phyloP scores from a whole-genome alignment of 2,329 filamentous ascomycete species.

The Calonectria honghensis region DNA sequence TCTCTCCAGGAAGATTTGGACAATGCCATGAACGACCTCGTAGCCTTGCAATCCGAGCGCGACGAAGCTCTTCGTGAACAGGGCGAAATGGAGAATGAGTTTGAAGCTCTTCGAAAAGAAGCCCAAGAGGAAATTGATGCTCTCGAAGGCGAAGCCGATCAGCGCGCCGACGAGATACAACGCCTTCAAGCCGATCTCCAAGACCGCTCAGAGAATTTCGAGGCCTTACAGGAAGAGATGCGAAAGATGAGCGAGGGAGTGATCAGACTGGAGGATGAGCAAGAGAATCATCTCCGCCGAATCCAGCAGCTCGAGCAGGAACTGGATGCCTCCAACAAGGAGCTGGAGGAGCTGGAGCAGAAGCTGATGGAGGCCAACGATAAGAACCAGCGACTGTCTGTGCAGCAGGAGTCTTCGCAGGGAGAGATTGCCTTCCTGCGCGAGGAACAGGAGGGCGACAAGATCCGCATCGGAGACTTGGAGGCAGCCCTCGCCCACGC shows the following conservation, averaged over 20 bases:
- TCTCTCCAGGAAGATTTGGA: constrained; percentile 89
- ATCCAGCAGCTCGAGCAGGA: constrained; percentile 91
- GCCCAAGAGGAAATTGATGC: constrained; percentile 80
- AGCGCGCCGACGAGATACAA: constrained; percentile 82
- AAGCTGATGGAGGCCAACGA: constrained; percentile 89
- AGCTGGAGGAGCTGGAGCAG: constrained; percentile 90
- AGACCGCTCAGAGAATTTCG: constrained; percentile 89
- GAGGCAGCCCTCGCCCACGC: constrained; percentile 87
- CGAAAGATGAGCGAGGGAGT: constrained; percentile 91
- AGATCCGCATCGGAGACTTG: constrained; percentile 96
- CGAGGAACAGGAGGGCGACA: constrained; percentile 97
- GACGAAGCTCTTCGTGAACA: constrained; percentile 87
- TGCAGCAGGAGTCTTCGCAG: constrained; percentile 94
- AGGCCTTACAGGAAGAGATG: constrained; percentile 95
- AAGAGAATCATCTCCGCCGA: constrained; percentile 84
- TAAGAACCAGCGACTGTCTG: constrained; percentile 90
- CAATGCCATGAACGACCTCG: constrained; percentile 85
- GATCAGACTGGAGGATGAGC: constrained; percentile 91
- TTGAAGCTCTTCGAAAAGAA: constrained; percentile 76
- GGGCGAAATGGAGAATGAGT: constrained; percentile 75
- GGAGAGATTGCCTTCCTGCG: constrained; percentile 95
- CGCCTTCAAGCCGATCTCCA: constrained; percentile 82
- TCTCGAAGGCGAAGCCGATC: constrained; percentile 82
- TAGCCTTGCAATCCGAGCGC: constrained; percentile 86
- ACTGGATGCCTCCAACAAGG: constrained; percentile 87